These are phyloP conservation scores for Eremomyces bilateralis DNA, from an alignment of 495 filamentous ascomycete species.

Conservation along the genomic window DNA sequence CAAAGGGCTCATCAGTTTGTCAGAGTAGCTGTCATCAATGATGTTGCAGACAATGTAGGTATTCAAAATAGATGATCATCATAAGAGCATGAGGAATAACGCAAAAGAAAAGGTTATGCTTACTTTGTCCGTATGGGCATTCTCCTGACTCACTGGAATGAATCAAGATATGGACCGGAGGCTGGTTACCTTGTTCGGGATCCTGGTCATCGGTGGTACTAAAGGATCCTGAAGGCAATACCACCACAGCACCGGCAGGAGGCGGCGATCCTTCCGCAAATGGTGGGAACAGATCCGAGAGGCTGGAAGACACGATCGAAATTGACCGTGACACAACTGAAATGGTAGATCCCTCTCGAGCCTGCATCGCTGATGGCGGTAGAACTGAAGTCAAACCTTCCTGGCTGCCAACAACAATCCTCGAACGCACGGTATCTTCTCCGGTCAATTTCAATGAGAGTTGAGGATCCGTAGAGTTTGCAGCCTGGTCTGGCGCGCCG, in stretches of 20 bases:
- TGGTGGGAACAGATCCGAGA: slow-evolving; percentile 44
- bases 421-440: slow-evolving; percentile 35
- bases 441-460: slow-evolving; percentile 33
- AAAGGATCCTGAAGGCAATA: slow-evolving; percentile 37
- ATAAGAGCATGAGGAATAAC: slow-evolving; percentile 5
- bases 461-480: slow-evolving; percentile 5
- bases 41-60: slow-evolving; percentile 96
- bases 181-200: slow-evolving; percentile 11
- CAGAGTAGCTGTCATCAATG: slow-evolving; percentile 70
- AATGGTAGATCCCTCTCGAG: slow-evolving; percentile 1
- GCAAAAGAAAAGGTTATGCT: slow-evolving; percentile 25
- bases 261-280: slow-evolving; percentile 49
- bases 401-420: slow-evolving; percentile 28
- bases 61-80: slow-evolving; percentile 57
- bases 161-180: slow-evolving; percentile 49
- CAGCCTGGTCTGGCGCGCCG: background rate
- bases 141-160: slow-evolving; percentile 79
- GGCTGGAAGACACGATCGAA: slow-evolving; percentile 43
- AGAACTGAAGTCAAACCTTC: slow-evolving; percentile 2
- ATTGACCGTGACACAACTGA: slow-evolving; percentile 22
- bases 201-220: slow-evolving; percentile 3
- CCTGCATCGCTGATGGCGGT: too few species aligned
- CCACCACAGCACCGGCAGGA: slow-evolving; percentile 53
- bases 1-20: slow-evolving; percentile 58
- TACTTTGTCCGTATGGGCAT: slow-evolving; percentile 71